Evolutionary conservation across 495 filamentous ascomycete genomes (phyloP), one percentile per base, ranked within the genome.

Genomic region (Trichoderma erinaceum): DNA sequence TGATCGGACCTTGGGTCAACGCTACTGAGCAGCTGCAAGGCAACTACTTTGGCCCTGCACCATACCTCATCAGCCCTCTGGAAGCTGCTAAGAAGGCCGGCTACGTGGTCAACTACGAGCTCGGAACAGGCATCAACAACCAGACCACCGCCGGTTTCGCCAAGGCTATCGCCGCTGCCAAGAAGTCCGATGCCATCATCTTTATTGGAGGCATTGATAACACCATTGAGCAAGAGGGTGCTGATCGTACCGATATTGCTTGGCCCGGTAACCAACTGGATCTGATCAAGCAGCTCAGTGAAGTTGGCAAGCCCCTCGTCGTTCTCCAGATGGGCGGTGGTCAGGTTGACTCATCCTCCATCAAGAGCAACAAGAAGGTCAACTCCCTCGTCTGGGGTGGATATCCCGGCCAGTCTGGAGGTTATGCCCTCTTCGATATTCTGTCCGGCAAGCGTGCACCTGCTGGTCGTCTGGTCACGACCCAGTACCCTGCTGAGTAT

Each of bases 381-480:
- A 63, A 70, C 64, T 63, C 71, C 66, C 48, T 88, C 13, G 71
- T 89, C 15, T 82, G 80, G 73, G 81, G 80, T 3, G 81, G 83
- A 61, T 84, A 83, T 61, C 85, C 85, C 0, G 86, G 85, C 12
- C 81, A 89, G 66, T 81, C 86, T 61, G 80, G 80, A 48, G 86
- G 86, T 13, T 79, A 81, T 43, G 80, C 81, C 0, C 71, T 87
- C 8, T 75, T 83, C 7, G 77, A 85, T 58, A 73, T 88, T 3
- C 23, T 89, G 21, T 83, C 79, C 35, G 87, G 86, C 5, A 73
- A 71, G 10, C 76, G 74, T 10, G 80, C 82, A n/a, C 86, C 86
- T 0, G 86, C 84, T 13, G 88, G 84, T 25, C 84, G 88, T 41
- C 77, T 90, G 2, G 86, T 87, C 2, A 86, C 88, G 46, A 89